phyloP scores from a whole-genome alignment of 768 basidiomycete genomes.

The Rhodocollybia butyracea region DNA sequence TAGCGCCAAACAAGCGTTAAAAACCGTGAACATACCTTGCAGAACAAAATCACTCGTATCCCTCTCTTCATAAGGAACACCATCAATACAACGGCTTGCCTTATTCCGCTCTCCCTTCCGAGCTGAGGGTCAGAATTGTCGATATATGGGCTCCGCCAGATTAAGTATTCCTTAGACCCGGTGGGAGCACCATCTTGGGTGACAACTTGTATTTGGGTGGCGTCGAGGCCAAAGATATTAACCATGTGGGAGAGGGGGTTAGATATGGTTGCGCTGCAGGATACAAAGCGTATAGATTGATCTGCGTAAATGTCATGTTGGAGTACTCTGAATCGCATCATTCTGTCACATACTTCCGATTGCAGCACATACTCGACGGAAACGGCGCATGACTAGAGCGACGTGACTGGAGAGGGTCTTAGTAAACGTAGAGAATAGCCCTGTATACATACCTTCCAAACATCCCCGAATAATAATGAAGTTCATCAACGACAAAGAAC shows the following conservation, averaged over 20 bases:
- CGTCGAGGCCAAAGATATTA: slow-evolving; percentile 65
- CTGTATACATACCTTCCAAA: slow-evolving; percentile 63
- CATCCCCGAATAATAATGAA: slow-evolving; percentile 82
- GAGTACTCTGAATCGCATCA: not conserved
- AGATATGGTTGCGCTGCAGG: slow-evolving; percentile 85
- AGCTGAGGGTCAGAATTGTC: slow-evolving; percentile 51
- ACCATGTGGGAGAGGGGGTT: slow-evolving; percentile 77
- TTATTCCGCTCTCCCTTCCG: slow-evolving; percentile 55
- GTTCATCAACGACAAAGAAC: slow-evolving; percentile 79
- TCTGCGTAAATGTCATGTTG: slow-evolving; percentile 36
- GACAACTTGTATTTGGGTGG: slow-evolving; percentile 60
- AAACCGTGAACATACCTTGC: slow-evolving; percentile 50
- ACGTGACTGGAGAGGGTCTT: slow-evolving; percentile 54
- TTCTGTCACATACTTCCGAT: slow-evolving; percentile 60
- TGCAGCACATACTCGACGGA: slow-evolving; percentile 71
- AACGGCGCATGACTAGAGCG: slow-evolving; percentile 72
- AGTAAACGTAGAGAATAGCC: not conserved
- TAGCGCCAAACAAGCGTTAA: not conserved
- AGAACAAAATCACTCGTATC: slow-evolving; percentile 82
- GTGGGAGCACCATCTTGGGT: slow-evolving; percentile 82
- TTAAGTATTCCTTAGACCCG: slow-evolving; percentile 72
- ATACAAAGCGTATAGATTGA: slow-evolving; percentile 58
- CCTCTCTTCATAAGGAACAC: slow-evolving; percentile 80
- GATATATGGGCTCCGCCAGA: slow-evolving; percentile 70
- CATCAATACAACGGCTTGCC: slow-evolving; percentile 72